A percentile compares a stretch with the other conserved stretches of the same genome.
Conservation (phyloP, 2,329 filamentous ascomycete species). For the Pseudogymnoascus sp. region DNA sequence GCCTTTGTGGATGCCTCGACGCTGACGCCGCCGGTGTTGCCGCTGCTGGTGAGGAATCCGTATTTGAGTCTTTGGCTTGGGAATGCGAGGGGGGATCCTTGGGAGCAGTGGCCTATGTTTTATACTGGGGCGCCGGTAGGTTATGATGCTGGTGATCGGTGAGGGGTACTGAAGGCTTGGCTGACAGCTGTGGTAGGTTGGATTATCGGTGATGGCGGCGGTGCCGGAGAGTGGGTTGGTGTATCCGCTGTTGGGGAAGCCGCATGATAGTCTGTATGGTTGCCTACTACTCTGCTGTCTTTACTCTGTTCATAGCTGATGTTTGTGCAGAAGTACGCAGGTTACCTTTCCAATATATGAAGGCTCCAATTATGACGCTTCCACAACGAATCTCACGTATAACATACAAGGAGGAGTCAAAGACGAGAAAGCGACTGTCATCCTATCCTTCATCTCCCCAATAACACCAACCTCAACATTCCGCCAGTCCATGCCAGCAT, state of each 20-base stretch:
- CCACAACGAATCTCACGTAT: constrained; percentile 62
- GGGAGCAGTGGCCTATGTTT: constrained; percentile 81
- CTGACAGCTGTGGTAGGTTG: constrained; percentile 35
- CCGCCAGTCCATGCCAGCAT: constrained; percentile 48
- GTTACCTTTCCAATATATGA: constrained; percentile 49
- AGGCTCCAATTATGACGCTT: constrained; percentile 58
- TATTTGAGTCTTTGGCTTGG: constrained; percentile 54
- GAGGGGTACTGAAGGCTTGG: not conserved
- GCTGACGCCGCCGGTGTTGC: constrained; percentile 47
- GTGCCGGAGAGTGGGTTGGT: constrained; percentile 50
- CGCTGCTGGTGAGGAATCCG: constrained; percentile 49
- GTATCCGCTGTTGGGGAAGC: constrained; percentile 56
- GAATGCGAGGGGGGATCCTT: constrained; percentile 63
- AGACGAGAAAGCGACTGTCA: constrained; percentile 40
- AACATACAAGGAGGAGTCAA: constrained; percentile 32
- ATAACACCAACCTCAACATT: constrained; percentile 26
- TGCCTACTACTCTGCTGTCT: not conserved
- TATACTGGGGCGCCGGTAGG: constrained; percentile 60
- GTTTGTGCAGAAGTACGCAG: constrained; percentile 38
- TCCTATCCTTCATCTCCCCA: constrained; percentile 44
- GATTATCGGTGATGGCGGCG: constrained; percentile 54
- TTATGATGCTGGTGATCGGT: not conserved
- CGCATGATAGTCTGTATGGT: constrained; percentile 21
- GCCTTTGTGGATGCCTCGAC: constrained; percentile 37
- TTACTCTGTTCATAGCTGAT: not conserved